These are phyloP conservation scores for Penicillium paradoxum DNA, from an alignment of 495 filamentous ascomycete genomes.

Conservation along the genomic window DNA sequence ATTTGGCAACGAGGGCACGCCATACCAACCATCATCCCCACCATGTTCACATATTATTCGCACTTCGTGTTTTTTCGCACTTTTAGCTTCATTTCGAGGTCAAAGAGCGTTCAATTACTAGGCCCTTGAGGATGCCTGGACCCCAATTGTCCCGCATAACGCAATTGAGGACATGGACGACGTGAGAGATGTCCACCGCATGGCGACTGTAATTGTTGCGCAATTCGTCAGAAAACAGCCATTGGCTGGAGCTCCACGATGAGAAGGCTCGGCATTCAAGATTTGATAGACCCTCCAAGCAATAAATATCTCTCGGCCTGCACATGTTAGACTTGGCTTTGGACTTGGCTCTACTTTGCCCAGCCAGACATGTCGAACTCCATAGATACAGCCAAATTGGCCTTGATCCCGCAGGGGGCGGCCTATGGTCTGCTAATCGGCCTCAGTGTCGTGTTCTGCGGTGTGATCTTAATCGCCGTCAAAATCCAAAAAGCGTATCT, in stretches of 20 bases:
- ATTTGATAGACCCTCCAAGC: not conserved
- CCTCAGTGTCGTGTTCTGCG: slow-evolving; percentile 38
- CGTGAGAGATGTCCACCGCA: slow-evolving; percentile 24
- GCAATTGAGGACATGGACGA: slow-evolving; percentile 23
- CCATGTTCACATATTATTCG: not conserved
- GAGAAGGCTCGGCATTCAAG: not conserved
- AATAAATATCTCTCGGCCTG: slow-evolving; percentile 7
- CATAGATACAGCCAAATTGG: slow-evolving; percentile 34
- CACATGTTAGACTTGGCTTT: not conserved
- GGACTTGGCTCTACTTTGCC: not conserved
- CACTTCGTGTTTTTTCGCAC: not conserved
- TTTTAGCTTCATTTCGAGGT: not conserved
- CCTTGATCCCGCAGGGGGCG: slow-evolving; percentile 35
- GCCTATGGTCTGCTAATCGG: slow-evolving; percentile 44
- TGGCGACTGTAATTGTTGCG: slow-evolving; percentile 2
- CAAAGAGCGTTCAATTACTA: not conserved
- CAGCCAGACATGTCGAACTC: slow-evolving; percentile 42
- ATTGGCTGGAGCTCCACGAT: not conserved
- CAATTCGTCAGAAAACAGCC: slow-evolving; percentile 3
- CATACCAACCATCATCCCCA: not conserved
- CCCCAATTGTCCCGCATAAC: slow-evolving; percentile 16
- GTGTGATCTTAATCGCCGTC: slow-evolving; percentile 37
- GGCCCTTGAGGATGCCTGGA: slow-evolving; percentile 1
- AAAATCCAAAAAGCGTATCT: slow-evolving; percentile 40
- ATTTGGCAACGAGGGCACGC: slow-evolving; percentile 6